These are phyloP conservation scores for Vitis rotundifolia DNA, from an alignment of 164 flowering plant genomes.

Conservation along the genomic window DNA sequence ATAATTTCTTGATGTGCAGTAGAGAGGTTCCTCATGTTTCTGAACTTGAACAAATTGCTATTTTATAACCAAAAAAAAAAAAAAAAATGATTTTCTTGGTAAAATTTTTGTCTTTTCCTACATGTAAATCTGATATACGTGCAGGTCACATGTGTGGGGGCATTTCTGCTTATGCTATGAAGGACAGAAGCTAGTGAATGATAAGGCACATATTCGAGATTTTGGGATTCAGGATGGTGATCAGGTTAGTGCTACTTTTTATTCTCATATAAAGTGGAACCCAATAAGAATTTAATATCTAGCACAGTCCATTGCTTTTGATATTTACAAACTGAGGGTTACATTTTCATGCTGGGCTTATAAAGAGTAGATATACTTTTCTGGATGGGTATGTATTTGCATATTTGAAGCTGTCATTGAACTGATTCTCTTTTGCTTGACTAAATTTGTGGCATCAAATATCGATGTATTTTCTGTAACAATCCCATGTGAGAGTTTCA, in stretches of 20 bases:
- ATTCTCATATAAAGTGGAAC: not conserved
- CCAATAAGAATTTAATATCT: not conserved
- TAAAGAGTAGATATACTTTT: no score
- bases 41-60: no score
- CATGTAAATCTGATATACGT: not conserved
- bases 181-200: constrained; percentile 27
- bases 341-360: no score
- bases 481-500: no score
- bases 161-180: constrained; percentile 43
- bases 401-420: no score
- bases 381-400: no score
- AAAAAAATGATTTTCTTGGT: not conserved
- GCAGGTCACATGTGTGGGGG: constrained; percentile 45
- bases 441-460: no score
- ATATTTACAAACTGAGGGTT: not conserved
- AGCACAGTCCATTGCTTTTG: not conserved
- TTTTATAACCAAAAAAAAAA: no score
- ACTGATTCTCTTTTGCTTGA: no score
- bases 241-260: constrained; percentile 25
- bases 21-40: no score
- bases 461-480: no score
- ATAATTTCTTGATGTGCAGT: no score
- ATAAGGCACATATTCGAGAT: constrained; percentile 17
- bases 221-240: constrained; percentile 44
- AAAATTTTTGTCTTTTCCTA: not conserved